Evolutionary conservation across 2,329 filamentous ascomycete species (phyloP).

Genomic region (Aspergillus aculeatus): DNA sequence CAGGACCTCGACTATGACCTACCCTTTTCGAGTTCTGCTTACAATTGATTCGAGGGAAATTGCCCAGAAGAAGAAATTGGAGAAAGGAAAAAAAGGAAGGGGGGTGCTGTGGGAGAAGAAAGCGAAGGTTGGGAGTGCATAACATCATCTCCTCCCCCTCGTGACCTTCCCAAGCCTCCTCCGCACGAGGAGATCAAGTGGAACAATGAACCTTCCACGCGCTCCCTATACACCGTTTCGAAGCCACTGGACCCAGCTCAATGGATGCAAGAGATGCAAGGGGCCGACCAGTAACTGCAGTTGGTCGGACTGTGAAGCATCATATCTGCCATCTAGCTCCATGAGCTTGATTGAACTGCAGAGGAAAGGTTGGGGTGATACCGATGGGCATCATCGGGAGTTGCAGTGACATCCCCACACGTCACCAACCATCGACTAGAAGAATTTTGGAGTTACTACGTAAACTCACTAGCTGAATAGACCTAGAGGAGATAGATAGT

Average conservation of each 20-base stretch:
- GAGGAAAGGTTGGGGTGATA: conserved; percentile 3
- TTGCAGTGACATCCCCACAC: background rate
- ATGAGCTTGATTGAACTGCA: conserved; percentile 23
- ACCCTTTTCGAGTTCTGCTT: background rate
- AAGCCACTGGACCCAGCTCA: background rate
- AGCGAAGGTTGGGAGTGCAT: background rate
- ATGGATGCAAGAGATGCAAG: conserved; percentile 2
- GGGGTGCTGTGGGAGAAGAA: background rate
- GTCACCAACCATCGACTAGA: background rate
- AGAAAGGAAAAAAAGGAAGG: background rate
- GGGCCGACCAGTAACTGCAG: background rate
- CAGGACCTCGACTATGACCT: background rate
- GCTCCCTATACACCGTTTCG: background rate
- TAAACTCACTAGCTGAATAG: background rate
- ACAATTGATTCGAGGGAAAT: background rate
- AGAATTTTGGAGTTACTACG: background rate
- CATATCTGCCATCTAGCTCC: conserved; percentile 13
- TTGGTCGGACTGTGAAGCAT: conserved; percentile 2
- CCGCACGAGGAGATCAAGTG: conserved; percentile 1
- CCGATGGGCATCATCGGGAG: background rate
- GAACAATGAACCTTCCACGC: background rate
- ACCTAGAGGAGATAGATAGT: background rate
- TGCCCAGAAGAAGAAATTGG: background rate
- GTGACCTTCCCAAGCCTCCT: conserved; percentile 5
- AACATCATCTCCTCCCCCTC: conserved; percentile 6